These are phyloP conservation scores for Glonium stellatum DNA, from an alignment of 495 filamentous ascomycete genomes.

Conservation along the genomic window DNA sequence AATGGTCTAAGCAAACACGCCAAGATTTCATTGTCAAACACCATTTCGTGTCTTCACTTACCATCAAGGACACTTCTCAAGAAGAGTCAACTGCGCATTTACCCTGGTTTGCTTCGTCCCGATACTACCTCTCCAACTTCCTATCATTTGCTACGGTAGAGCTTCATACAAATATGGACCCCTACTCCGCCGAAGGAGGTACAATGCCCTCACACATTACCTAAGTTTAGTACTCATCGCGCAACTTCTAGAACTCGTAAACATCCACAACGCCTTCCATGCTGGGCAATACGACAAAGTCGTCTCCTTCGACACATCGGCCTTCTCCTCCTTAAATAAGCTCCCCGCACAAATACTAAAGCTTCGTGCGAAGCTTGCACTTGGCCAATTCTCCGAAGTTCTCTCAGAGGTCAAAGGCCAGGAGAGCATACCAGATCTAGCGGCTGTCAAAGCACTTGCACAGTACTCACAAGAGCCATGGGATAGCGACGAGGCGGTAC, in stretches of 20 bases:
- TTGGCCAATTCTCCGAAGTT: slow-evolving; percentile 67
- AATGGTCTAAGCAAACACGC: background rate
- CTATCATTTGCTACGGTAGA: background rate
- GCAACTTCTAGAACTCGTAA: slow-evolving; percentile 68
- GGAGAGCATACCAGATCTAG: slow-evolving; percentile 61
- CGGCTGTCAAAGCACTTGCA: slow-evolving; percentile 71
- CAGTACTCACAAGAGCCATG: slow-evolving; percentile 53
- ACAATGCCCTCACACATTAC: background rate
- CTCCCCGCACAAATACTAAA: slow-evolving; percentile 72
- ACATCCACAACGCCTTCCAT: slow-evolving; percentile 92
- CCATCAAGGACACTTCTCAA: background rate
- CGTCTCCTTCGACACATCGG: slow-evolving; percentile 68
- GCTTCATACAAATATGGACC: slow-evolving; percentile 60
- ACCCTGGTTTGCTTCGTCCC: background rate
- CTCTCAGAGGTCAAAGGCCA: slow-evolving; percentile 59
- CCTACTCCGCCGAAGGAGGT: slow-evolving; percentile 88
- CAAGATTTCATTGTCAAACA: background rate
- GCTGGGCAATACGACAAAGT: slow-evolving; percentile 81
- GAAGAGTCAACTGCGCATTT: no score
- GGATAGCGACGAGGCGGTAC: slow-evolving; percentile 44
- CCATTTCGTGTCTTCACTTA: background rate
- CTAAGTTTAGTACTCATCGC: slow-evolving; percentile 8
- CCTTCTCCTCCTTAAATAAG: slow-evolving; percentile 68
- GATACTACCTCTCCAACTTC: background rate
- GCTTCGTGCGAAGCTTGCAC: slow-evolving; percentile 73